These are phyloP conservation scores for Annulohypoxylon moriforme DNA, from an alignment of 495 filamentous ascomycete species.

Conservation along the genomic window DNA sequence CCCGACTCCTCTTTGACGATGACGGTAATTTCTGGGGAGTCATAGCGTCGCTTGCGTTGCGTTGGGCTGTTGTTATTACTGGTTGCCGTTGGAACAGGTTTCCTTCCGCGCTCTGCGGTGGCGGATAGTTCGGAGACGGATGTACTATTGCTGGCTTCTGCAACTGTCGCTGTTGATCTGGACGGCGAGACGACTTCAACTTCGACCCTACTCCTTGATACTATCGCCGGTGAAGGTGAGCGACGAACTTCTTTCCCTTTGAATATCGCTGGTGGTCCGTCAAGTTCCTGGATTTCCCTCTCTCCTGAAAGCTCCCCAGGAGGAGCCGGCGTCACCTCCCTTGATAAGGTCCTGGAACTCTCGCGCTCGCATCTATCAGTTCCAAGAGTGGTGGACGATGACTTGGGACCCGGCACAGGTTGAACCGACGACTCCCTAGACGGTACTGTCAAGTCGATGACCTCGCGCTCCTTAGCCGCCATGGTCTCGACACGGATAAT, in stretches of 20 bases:
- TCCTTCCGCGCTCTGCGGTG: background rate
- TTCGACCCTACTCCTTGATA: background rate
- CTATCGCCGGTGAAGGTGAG: background rate
- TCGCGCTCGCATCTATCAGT: background rate
- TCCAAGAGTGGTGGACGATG: background rate
- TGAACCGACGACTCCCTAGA: background rate
- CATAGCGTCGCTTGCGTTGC: background rate
- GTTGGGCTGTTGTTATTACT: background rate
- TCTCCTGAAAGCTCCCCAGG: background rate
- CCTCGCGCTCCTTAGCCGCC: background rate
- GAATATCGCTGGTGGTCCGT: background rate
- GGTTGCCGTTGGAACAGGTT: background rate
- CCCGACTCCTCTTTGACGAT: background rate
- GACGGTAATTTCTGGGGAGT: background rate
- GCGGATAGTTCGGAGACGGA: background rate
- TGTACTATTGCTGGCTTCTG: slow-evolving; percentile 1
- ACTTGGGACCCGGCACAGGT: background rate
- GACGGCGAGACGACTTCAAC: background rate
- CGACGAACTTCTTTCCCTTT: slow-evolving; percentile 19
- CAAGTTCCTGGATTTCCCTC: slow-evolving; percentile 8
- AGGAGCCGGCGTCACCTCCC: slow-evolving; percentile 8
- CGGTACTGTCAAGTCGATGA: slow-evolving; percentile 18
- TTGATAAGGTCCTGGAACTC: slow-evolving; percentile 7
- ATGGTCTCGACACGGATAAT: slow-evolving; percentile 19
- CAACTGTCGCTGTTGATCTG: background rate